A percentile compares a stretch with the other conserved stretches of the same genome.
phyloP scores from a whole-genome alignment of 139 green algal genomes.

The Zygnema circumcarinatum region DNA sequence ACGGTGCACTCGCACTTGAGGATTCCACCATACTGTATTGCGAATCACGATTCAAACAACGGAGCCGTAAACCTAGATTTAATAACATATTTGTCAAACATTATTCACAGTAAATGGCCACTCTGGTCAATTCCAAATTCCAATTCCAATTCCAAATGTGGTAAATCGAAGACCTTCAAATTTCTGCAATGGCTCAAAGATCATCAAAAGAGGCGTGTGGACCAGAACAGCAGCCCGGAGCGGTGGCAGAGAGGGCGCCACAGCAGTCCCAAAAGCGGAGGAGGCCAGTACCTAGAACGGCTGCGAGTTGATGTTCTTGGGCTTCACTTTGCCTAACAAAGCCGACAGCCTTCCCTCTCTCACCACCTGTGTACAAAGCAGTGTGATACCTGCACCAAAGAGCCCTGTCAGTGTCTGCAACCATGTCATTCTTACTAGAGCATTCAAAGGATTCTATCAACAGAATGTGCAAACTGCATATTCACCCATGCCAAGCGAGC shows the following conservation, averaged over 20 bases:
- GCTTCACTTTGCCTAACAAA: constrained; percentile 33
- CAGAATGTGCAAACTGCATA: not conserved
- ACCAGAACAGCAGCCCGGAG: constrained; percentile 33
- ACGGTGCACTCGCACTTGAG: not conserved
- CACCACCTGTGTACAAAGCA: constrained; percentile 48
- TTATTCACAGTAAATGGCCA: too few species aligned
- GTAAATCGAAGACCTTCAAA: too few species aligned
- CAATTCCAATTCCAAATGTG: not conserved
- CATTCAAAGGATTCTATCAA: not conserved
- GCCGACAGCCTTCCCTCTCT: constrained; percentile 44
- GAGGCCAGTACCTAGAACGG: constrained; percentile 30
- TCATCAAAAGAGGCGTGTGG: constrained; percentile 40
- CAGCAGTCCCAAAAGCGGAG: constrained; percentile 58
- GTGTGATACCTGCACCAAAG: constrained; percentile 25
- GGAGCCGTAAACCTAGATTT: not conserved
- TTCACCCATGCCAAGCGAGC: not conserved
- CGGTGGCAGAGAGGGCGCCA: constrained; percentile 19
- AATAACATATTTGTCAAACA: not conserved
- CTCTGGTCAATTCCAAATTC: not conserved
- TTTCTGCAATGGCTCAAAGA: too few species aligned
- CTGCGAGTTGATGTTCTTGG: constrained; percentile 36
- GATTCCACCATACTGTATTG: not conserved
- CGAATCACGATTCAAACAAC: not conserved
- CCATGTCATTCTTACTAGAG: not conserved
- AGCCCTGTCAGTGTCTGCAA: not conserved